Evolutionary conservation across 306 rosid species (phyloP).

Genomic region (Glycyrrhiza uralensis): DNA sequence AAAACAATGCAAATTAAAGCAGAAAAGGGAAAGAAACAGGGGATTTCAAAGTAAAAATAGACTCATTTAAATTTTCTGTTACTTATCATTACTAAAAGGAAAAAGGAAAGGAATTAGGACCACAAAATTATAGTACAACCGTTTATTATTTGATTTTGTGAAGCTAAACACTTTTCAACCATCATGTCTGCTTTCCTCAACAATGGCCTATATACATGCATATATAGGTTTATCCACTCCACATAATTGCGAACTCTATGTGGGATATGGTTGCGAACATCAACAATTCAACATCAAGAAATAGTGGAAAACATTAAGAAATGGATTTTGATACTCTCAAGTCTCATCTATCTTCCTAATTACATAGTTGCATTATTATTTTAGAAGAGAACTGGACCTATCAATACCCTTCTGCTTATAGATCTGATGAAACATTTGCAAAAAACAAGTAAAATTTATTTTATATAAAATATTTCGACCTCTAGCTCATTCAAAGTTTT

Average conservation of each 20-base stretch:
- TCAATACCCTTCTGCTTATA: not conserved
- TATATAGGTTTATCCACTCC: not conserved
- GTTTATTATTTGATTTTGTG: not conserved
- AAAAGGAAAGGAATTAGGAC: conserved; percentile 18
- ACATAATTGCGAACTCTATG: not conserved
- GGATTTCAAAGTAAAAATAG: not conserved
- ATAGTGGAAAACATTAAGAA: not conserved
- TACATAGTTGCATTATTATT: not conserved
- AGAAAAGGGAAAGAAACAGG: not conserved
- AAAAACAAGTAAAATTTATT: not conserved
- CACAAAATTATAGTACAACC: not conserved
- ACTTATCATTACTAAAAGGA: not conserved
- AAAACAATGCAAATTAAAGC: not conserved
- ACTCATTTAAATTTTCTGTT: not conserved
- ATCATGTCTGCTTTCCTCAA: not conserved
- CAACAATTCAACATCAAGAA: no score
- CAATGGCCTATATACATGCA: not conserved
- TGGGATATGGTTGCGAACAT: not conserved
- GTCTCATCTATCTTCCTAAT: not conserved
- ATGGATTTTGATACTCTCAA: not conserved
- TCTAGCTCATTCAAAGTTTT: not conserved
- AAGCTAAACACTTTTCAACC: not conserved
- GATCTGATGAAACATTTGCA: not conserved
- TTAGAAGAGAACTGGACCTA: not conserved
- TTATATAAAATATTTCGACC: not conserved